Evolutionary conservation across 108 stramenopile genomes (phyloP).

Genomic region (Fistulifera solaris): DNA sequence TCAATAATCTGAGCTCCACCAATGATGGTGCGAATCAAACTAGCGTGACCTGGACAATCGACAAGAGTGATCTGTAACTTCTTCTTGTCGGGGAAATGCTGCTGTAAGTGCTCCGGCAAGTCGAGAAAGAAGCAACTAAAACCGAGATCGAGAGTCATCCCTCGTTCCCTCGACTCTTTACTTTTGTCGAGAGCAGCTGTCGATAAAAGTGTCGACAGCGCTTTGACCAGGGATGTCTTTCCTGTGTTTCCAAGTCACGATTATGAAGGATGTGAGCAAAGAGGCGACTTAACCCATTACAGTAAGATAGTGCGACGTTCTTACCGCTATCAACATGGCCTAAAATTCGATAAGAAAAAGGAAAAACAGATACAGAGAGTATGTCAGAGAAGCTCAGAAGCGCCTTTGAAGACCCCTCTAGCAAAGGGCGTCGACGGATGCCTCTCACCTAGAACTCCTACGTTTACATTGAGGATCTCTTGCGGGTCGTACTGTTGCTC

Average conservation of each 20-base stretch:
- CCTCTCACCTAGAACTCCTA: conserved; percentile 84
- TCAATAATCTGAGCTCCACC: conserved; percentile 97
- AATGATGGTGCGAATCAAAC: conserved; percentile 96
- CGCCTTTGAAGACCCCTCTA: too few species aligned
- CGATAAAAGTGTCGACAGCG: conserved; percentile 84
- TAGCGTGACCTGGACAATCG: conserved; percentile 99
- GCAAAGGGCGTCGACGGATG: too few species aligned
- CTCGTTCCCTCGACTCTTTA: conserved; percentile 88
- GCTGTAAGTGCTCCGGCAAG: conserved; percentile 52
- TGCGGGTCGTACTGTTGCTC: conserved; percentile 14
- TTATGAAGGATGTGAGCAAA: too few species aligned
- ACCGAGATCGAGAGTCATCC: conserved; percentile 97
- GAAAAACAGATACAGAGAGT: too few species aligned
- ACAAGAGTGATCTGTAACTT: conserved; percentile 43
- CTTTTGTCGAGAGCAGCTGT: conserved; percentile 98
- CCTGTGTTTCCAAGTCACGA: too few species aligned
- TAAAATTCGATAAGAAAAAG: too few species aligned
- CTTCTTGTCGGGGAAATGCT: conserved; percentile 16
- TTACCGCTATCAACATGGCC: too few species aligned
- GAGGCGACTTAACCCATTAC: too few species aligned
- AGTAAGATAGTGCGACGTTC: too few species aligned
- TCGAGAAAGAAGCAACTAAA: conserved; percentile 90
- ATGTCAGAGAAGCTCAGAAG: too few species aligned
- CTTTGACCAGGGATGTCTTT: conserved; percentile 94
- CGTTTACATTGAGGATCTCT: conserved; percentile 88